Conservation (phyloP, 345 rosid species). For the Reutealis trisperma region DNA sequence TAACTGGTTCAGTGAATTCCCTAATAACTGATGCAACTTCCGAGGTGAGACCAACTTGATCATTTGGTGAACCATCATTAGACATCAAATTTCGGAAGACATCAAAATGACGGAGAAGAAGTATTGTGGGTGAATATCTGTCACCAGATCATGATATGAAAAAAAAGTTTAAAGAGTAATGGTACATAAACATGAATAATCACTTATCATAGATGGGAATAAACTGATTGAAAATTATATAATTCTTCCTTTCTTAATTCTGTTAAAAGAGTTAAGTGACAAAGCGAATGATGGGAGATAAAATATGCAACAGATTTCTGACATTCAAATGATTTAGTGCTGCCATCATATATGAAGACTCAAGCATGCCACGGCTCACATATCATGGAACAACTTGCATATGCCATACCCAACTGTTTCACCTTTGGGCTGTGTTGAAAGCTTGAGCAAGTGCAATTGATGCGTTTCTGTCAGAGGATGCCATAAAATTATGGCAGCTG, state of each 20-base stretch:
- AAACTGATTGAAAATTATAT: neutral
- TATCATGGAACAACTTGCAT: constrained; percentile 11
- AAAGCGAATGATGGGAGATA: constrained; percentile 1
- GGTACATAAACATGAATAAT: constrained; percentile 4
- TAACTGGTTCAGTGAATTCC: constrained; percentile 70
- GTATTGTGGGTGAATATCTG: constrained; percentile 83
- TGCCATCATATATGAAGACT: constrained; percentile 1
- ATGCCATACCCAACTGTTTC: constrained; percentile 31
- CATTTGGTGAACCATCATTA: constrained; percentile 66
- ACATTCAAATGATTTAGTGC: neutral
- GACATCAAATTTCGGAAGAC: constrained; percentile 71
- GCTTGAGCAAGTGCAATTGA: constrained; percentile 80
- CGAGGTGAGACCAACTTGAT: constrained; percentile 73
- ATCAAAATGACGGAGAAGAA: constrained; percentile 90
- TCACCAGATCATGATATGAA: constrained; percentile 27
- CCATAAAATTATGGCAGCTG: constrained; percentile 77
- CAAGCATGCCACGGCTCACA: neutral
- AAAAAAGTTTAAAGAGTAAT: constrained; percentile 4
- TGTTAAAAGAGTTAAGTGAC: neutral
- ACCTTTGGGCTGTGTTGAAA: constrained; percentile 86
- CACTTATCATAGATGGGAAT: neutral
- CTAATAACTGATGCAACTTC: constrained; percentile 88
- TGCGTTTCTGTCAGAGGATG: constrained; percentile 74
- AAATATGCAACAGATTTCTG: neutral
- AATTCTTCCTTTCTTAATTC: neutral